Base-by-base conservation (phyloP, 2,329 filamentous ascomycete genomes). In the Amylocarpus encephaloides region DNA sequence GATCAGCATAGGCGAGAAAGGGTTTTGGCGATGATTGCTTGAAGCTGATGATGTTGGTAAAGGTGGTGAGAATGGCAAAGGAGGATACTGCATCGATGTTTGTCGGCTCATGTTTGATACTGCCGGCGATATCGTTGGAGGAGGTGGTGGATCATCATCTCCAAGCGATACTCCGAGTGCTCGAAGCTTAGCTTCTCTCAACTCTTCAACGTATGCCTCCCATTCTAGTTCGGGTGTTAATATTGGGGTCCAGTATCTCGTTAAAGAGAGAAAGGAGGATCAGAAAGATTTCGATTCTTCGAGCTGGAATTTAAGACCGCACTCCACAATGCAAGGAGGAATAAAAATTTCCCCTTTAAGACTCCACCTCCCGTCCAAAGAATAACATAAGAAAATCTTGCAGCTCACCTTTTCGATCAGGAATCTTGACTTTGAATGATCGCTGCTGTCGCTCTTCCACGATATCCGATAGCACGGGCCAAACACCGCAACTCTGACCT, bases 181-280 rank as follows among this genome's bases (percentile, higher is more conserved):
- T 54, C 90, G 83, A 46, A 98, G 75, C 70, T 96, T 98, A 53
- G 92, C 89, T 71, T 98, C 93, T 59, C 88, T 83, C 33, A 97
- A 73, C 58, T 86, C 84, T 48, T 86, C 79, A 51, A 91, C 86
- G 67, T 97, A 95, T 22, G 82, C 75, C 62, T 88, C 85, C 84
- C 85, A 88, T 61, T 80, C 62, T 62, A 49, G 38, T 46, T 50
- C 30, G 55, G 55, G 48, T 49, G 48, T 46, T 46, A 16, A 22
- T 42, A n/a, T 26, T 49, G 34, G 36, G 39, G 7, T 19, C 34
- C 45, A 41, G 6, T 4, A 16, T 16, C 5, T 12, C 38, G 18
- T n/a, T 15, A 5, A 16, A 41, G 38, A 18, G 18, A 6, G 12
- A 5, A 22, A 41, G 12, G 18, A 5, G 16, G 29, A 29, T 15